Conservation (phyloP, 495 filamentous ascomycete species). For the Hyaloscypha bicolor region DNA sequence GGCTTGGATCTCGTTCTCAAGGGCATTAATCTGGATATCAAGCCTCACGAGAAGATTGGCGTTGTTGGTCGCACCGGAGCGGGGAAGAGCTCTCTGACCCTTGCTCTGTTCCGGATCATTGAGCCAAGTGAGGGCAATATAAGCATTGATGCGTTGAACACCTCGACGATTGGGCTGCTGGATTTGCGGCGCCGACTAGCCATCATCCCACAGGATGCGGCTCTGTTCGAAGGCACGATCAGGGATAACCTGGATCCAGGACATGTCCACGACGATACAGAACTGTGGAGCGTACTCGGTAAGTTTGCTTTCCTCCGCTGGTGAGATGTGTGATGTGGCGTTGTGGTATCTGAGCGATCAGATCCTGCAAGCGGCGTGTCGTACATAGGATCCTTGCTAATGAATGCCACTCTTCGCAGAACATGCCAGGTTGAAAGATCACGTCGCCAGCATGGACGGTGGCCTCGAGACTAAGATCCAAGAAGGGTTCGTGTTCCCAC, state of each 20-base stretch:
- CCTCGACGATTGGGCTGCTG: conserved; percentile 84
- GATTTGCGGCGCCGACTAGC: conserved; percentile 89
- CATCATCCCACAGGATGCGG: conserved; percentile 98
- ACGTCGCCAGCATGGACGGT: conserved; percentile 85
- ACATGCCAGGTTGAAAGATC: conserved; percentile 90
- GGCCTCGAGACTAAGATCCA: conserved; percentile 87
- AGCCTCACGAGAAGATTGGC: conserved; percentile 95
- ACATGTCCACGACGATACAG: conserved; percentile 94
- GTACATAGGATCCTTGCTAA: conserved; percentile 35
- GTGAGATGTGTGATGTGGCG: conserved; percentile 3
- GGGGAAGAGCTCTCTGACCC: conserved; percentile 92
- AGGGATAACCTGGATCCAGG: conserved; percentile 96
- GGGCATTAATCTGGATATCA: conserved; percentile 87
- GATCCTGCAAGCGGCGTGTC: conserved; percentile 19
- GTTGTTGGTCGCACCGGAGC: conserved; percentile 96
- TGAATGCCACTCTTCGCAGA: conserved; percentile 52
- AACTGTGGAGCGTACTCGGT: conserved; percentile 96
- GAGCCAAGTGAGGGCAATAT: conserved; percentile 81
- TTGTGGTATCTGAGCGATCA: conserved; percentile 29
- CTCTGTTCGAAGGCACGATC: conserved; percentile 94
- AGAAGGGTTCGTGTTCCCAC: conserved; percentile 61
- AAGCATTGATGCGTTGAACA: conserved; percentile 85
- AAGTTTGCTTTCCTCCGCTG: conserved; percentile 38
- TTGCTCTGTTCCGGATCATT: conserved; percentile 95
- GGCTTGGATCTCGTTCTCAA: conserved; percentile 91